phyloP scores from a whole-genome alignment of 768 basidiomycete species.

The Russula sp. region DNA sequence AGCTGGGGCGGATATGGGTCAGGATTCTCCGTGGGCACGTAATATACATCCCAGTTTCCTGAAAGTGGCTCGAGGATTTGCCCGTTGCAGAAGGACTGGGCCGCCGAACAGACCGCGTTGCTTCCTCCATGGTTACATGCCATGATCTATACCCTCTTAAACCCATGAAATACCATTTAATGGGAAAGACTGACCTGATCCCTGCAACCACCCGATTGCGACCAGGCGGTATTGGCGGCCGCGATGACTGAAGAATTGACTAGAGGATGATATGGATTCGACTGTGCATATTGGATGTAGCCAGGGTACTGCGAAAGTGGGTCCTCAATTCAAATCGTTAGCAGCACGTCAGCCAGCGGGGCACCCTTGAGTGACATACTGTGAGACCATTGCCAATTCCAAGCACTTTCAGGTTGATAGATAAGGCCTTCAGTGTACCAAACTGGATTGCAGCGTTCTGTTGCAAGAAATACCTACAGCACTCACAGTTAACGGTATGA shows the following conservation, averaged over 20 bases:
- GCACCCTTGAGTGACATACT: slow-evolving; percentile 36
- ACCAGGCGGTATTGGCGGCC: slow-evolving; percentile 46
- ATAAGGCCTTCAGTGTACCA: slow-evolving; percentile 45
- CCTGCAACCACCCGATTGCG: slow-evolving; percentile 47
- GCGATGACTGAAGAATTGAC: slow-evolving; percentile 45
- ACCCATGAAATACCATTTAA: background rate
- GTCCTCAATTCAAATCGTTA: slow-evolving; percentile 33
- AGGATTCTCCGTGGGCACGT: slow-evolving; percentile 43
- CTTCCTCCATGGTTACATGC: slow-evolving; percentile 51
- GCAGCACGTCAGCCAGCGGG: background rate
- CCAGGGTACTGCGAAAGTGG: slow-evolving; percentile 54
- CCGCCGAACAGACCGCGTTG: slow-evolving; percentile 48
- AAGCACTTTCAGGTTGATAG: slow-evolving; percentile 59
- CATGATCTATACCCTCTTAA: slow-evolving; percentile 42
- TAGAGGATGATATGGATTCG: slow-evolving; percentile 54
- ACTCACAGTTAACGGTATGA: background rate
- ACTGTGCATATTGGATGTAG: slow-evolving; percentile 53
- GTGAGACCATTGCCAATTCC: slow-evolving; percentile 63
- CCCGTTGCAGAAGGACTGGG: slow-evolving; percentile 49
- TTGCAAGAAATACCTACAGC: slow-evolving; percentile 47
- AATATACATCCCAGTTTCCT: slow-evolving; percentile 57
- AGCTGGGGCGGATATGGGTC: slow-evolving; percentile 52
- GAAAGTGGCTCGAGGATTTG: slow-evolving; percentile 37
- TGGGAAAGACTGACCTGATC: slow-evolving; percentile 40
- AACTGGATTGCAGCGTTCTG: slow-evolving; percentile 57